Conservation (phyloP, 257 asterid species). For the Fraxinus cuspidata region DNA sequence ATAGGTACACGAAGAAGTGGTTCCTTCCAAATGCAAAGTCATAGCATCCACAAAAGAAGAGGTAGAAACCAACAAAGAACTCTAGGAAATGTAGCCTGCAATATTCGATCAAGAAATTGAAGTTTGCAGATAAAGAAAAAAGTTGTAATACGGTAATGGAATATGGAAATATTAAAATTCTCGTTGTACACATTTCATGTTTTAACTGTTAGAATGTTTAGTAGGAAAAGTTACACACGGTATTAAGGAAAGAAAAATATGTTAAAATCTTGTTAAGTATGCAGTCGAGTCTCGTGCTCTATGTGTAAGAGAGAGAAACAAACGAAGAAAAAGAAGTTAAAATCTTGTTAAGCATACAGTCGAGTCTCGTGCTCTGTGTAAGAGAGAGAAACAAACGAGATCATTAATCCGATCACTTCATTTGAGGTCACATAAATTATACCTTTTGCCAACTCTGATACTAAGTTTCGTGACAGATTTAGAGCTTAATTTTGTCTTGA, state of each 20-base stretch:
- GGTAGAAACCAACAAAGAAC: slow-evolving; percentile 55
- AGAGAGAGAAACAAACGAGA: background rate
- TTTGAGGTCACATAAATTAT: background rate
- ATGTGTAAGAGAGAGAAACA: background rate
- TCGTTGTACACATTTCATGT: background rate
- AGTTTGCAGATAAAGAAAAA: background rate
- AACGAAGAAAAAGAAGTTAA: too few relatives aligned
- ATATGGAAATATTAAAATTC: background rate
- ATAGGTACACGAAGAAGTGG: slow-evolving; percentile 62
- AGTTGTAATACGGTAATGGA: background rate
- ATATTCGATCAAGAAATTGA: background rate
- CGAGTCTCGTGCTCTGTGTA: too few relatives aligned
- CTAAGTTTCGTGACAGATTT: slow-evolving; percentile 38
- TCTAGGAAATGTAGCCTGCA: slow-evolving; percentile 67
- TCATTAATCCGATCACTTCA: background rate
- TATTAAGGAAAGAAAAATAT: too few relatives aligned
- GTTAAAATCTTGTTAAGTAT: background rate
- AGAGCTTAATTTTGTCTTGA: slow-evolving; percentile 28
- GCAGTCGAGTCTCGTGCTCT: too few relatives aligned
- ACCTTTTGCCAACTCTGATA: slow-evolving; percentile 63
- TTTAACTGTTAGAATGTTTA: too few relatives aligned
- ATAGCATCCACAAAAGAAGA: slow-evolving; percentile 75
- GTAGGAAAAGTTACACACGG: too few relatives aligned
- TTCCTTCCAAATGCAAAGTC: slow-evolving; percentile 62
- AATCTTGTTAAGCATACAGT: background rate